Percentiles rank a stretch among this genome's conserved stretches.
These are phyloP conservation scores for Cladorrhinum sp. DNA, from an alignment of 2,329 filamentous ascomycete genomes.

Conservation along the genomic window DNA sequence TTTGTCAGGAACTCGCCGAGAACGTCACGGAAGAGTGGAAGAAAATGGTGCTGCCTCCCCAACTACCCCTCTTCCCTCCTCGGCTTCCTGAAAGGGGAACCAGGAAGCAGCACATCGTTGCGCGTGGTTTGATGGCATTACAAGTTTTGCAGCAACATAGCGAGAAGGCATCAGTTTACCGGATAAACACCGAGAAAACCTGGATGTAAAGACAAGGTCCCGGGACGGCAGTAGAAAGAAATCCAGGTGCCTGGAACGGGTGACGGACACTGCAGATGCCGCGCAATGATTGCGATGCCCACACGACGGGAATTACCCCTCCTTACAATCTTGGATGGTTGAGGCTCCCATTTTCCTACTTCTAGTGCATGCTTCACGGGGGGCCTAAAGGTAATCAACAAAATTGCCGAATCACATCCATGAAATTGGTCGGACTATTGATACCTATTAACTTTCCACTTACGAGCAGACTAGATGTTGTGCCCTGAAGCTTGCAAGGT, in stretches of 20 bases:
- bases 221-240: neutral
- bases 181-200: neutral
- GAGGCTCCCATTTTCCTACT: neutral
- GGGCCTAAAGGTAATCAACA: neutral
- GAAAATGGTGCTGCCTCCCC: neutral
- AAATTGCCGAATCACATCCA: too few relatives aligned
- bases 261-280: conserved; percentile 1
- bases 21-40: neutral
- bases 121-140: neutral
- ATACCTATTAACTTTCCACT: too few relatives aligned
- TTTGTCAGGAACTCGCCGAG: neutral
- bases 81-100: neutral
- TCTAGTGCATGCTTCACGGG: neutral
- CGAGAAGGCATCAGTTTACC: neutral
- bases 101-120: neutral
- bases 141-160: neutral
- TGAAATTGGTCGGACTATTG: too few relatives aligned
- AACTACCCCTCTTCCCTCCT: neutral
- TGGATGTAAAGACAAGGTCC: neutral
- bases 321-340: neutral
- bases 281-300: conserved; percentile 7
- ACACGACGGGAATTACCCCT: conserved; percentile 7
- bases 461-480: too few relatives aligned
- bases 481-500: too few relatives aligned
- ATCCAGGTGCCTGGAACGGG: conserved; percentile 17